Evolutionary conservation across 1,139 yeast species (phyloP), one percentile per base, ranked within the genome.

Genomic region (Geotrichum carabidarum): DNA sequence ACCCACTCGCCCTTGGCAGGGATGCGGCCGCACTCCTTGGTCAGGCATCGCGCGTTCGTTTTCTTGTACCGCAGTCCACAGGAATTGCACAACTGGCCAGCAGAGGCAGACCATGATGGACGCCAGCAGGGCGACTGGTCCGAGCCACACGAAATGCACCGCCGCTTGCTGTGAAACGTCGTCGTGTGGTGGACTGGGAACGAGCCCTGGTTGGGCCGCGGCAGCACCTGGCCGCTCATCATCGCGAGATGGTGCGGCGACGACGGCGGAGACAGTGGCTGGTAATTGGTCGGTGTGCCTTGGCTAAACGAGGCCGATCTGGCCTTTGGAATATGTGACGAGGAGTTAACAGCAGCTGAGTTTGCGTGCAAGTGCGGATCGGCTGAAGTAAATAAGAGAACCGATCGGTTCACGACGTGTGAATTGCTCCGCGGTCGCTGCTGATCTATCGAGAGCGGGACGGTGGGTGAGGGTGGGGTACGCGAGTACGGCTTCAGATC

Each of bases 111-210:
- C 99, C 99, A 93, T 7, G 95, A 85, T 1, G 99, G 99, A 68
- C 99, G 81, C 99, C 99, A 93, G 71, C 99, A 93, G 9, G 99
- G 99, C 11, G 96, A 87, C 63, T 86, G 95, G 60, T 84, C 87
- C 0, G 94, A 83, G 11, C 91, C 90, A 72, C 99, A 93, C 4
- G 97, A 88, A 35, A 93, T 84, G 69, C 99, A 93, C 56, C 80
- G 60, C 27, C 73, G 62, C 41, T 50, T 60, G 44, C 50, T n/a
- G 17, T 34, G 48, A 27, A 37, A 46, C 5, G 43, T 8, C 12
- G 50, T 40, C 40, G 48, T 35, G 38, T 49, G 53, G 36, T 22
- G 9, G 43, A 40, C 51, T 18, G 46, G 36, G 57, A 54, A 37
- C 42, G 17, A 22, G 27, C 27, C 27, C 15, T 37, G 47, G 37